These are phyloP conservation scores for Aureobasidium melanogenum DNA, from an alignment of 2,329 filamentous ascomycete genomes.

Conservation along the genomic window DNA sequence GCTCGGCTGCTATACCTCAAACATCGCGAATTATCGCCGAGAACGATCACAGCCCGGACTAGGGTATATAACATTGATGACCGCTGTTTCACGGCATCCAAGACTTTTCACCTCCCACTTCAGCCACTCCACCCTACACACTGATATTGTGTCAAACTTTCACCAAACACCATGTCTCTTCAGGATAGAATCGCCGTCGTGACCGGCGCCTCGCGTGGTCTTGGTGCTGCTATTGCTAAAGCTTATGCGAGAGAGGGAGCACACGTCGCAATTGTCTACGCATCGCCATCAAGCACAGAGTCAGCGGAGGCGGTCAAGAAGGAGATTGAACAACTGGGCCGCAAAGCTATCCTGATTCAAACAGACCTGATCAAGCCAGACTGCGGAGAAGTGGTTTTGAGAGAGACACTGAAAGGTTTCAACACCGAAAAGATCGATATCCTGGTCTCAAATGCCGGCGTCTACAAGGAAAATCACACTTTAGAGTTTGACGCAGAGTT, in stretches of 20 bases:
- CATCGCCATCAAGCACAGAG: conserved; percentile 37
- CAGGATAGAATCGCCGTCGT: conserved; percentile 27
- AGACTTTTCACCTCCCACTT: neutral
- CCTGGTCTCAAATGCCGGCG: conserved; percentile 48
- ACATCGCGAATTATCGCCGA: conserved; percentile 9
- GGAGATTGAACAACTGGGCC: conserved; percentile 27
- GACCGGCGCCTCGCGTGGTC: conserved; percentile 33
- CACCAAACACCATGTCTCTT: neutral
- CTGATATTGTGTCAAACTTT: too few species aligned
- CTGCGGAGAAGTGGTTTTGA: conserved; percentile 43
- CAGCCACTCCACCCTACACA: neutral
- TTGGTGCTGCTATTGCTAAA: conserved; percentile 32
- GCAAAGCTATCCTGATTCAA: conserved; percentile 44
- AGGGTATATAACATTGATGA: neutral
- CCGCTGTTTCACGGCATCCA: neutral
- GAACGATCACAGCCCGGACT: neutral
- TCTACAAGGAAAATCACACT: neutral
- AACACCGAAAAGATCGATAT: conserved; percentile 46
- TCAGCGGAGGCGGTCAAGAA: conserved; percentile 47
- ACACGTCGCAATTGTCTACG: conserved; percentile 46
- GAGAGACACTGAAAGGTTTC: conserved; percentile 32
- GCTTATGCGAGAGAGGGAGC: conserved; percentile 33
- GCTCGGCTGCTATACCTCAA: conserved; percentile 28
- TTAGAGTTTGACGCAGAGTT: neutral
- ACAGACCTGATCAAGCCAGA: conserved; percentile 43